Evolutionary conservation across 305 asterid species (phyloP).

Genomic region (Salvia sclarea): DNA sequence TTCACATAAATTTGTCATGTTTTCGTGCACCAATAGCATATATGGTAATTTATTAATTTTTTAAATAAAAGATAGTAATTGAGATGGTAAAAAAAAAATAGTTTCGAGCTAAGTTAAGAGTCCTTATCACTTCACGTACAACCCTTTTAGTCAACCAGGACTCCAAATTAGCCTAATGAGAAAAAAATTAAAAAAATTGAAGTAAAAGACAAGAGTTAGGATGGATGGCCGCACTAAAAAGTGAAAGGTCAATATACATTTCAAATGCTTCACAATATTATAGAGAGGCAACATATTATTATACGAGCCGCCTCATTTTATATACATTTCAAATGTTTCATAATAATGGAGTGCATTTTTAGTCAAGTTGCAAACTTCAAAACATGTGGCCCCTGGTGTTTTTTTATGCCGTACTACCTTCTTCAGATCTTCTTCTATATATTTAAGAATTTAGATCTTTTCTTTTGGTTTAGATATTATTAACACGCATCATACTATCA

Average conservation of each 20-base stretch:
- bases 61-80: too few species aligned
- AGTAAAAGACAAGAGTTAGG: slow-evolving; percentile 15
- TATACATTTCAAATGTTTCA: neutral
- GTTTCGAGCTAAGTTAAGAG: neutral
- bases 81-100: neutral
- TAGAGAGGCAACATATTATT: neutral
- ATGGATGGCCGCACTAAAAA: slow-evolving; percentile 22
- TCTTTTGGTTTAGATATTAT: neutral
- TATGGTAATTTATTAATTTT: too few species aligned
- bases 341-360: neutral
- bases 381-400: slow-evolving; percentile 29
- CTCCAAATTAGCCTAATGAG: neutral
- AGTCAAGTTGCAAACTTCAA: slow-evolving; percentile 21
- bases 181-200: neutral
- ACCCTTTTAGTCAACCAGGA: slow-evolving; percentile 1
- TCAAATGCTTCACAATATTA: too few species aligned
- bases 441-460: neutral
- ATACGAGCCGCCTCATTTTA: slow-evolving; percentile 34
- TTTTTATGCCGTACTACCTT: neutral
- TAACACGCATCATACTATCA: neutral
- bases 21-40: too few species aligned
- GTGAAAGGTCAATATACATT: slow-evolving; percentile 39
- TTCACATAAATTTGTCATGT: too few species aligned
- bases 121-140: neutral
- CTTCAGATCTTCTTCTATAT: neutral